Evolutionary conservation across 129 eudicot genomes (phyloP).

Genomic region (Escallonia herrerae): DNA sequence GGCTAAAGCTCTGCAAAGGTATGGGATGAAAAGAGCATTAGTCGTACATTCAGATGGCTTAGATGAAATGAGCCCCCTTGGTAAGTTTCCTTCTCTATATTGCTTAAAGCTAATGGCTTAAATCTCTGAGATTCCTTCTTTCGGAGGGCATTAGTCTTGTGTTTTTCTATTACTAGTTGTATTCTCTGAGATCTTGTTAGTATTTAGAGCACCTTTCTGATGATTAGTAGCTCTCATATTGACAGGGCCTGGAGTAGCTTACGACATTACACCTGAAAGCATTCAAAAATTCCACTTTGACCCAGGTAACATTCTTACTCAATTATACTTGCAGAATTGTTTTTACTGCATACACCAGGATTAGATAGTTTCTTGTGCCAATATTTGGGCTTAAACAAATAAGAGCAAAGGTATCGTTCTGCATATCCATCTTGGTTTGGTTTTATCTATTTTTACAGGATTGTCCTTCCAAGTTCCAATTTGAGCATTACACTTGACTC

Average conservation of each 20-base stretch:
- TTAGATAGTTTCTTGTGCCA: not conserved
- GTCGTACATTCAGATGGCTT: slow-evolving; percentile 90
- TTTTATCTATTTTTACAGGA: too few relatives aligned
- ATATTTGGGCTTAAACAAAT: not conserved
- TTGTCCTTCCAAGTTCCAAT: too few relatives aligned
- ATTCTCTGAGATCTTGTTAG: too few relatives aligned
- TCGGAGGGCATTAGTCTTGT: too few relatives aligned
- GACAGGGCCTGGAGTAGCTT: slow-evolving; percentile 70
- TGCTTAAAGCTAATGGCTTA: not conserved
- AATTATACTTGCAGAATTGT: too few relatives aligned
- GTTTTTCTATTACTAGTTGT: too few relatives aligned
- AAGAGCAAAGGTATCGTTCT: not conserved
- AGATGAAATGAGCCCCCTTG: slow-evolving; percentile 93
- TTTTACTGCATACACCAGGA: not conserved
- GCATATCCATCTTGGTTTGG: not conserved
- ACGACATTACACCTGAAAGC: slow-evolving; percentile 62
- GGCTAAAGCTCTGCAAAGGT: slow-evolving; percentile 83
- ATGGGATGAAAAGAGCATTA: slow-evolving; percentile 80
- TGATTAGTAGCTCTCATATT: slow-evolving; percentile 1
- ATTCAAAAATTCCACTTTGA: slow-evolving; percentile 65
- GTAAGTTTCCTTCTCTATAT: slow-evolving; percentile 22
- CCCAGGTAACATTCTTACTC: slow-evolving; percentile 46
- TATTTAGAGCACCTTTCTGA: not conserved
- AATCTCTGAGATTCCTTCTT: too few relatives aligned
- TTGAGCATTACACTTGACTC: too few relatives aligned